Base-by-base conservation (phyloP, 768 basidiomycete genomes). In the Suillus plorans region DNA sequence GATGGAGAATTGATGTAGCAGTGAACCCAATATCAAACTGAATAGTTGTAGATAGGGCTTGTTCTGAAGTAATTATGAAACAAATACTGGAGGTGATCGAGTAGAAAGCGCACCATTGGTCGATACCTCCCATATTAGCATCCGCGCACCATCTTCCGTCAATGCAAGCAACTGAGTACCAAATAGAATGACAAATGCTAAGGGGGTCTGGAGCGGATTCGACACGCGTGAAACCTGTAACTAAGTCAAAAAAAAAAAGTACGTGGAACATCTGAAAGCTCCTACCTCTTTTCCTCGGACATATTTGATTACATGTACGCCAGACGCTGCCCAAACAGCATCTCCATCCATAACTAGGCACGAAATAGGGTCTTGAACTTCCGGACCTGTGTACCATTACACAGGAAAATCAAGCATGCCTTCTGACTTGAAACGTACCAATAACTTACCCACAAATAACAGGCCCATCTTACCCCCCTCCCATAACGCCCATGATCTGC, bases 401-500 rank as follows among this genome's bases (percentile, higher is more conserved):
- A 55, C 49, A 25, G 63, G 7, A 65, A 50, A 37, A 62, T 66
- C 64, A n/a, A 31, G 49, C 42, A 53, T 20, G 31, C 5, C 56
- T 13, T 60, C 36, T 37, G 52, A 62, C 13, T 25, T 14, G 20
- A 50, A 39, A 39, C 45, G 53, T 47, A 66, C 25, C 63, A 66
- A 61, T 44, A 39, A 85, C 94, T 80, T 77, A 94, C 97, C 94
- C 66, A 96, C 95, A 74, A 99, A 99, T 44, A 98, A 82, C 63
- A 99, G 78, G 39, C 82, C 84, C 93, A 99, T 95, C 78, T 90
- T 95, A 34, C 89, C 92, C 25, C 94, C 96, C 70, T 97, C 95
- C 97, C 97, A 99, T 72, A 97, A 80, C 20, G 95, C 92, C 96
- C 96, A 99, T 68, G 92, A 86, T 64, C 81, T 86, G 7, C 97